Evolutionary conservation across 345 rosid species (phyloP).

Genomic region (Lumnitzera racemosa): DNA sequence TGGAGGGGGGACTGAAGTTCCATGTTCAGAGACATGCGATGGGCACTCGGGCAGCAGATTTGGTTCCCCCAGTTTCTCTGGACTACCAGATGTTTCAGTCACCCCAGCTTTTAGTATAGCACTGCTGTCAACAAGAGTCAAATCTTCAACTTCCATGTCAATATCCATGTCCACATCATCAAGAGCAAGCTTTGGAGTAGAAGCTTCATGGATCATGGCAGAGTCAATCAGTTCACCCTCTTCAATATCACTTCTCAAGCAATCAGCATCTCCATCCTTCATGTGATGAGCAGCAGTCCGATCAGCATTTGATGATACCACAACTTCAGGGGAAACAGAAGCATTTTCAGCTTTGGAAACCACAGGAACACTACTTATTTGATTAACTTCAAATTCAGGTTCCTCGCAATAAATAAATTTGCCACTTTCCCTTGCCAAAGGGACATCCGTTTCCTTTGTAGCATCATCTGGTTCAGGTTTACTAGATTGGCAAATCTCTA

Average conservation of each 20-base stretch:
- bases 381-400: constrained; percentile 29
- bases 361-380: constrained; percentile 13
- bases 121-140: constrained; percentile 18
- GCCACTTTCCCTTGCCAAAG: constrained; percentile 24
- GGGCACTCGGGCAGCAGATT: constrained; percentile 27
- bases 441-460: constrained; percentile 22
- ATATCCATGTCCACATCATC: constrained; percentile 74
- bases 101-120: constrained; percentile 15
- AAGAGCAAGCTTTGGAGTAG: constrained; percentile 16
- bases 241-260: constrained; percentile 18
- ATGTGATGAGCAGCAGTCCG: constrained; percentile 12
- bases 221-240: constrained; percentile 25
- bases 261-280: constrained; percentile 4
- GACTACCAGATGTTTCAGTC: constrained; percentile 17
- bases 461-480: constrained; percentile 52
- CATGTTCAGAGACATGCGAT: constrained; percentile 17
- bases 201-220: constrained; percentile 18
- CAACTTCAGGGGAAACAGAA: constrained; percentile 18
- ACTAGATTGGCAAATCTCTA: constrained; percentile 60
- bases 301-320: constrained; percentile 5
- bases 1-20: constrained; percentile 43
- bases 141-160: constrained; percentile 95
- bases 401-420: constrained; percentile 14
- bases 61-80: constrained; percentile 22
- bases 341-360: constrained; percentile 19